These are phyloP conservation scores for Colletotrichum salicis DNA, from an alignment of 2,329 filamentous ascomycete species.

Conservation along the genomic window DNA sequence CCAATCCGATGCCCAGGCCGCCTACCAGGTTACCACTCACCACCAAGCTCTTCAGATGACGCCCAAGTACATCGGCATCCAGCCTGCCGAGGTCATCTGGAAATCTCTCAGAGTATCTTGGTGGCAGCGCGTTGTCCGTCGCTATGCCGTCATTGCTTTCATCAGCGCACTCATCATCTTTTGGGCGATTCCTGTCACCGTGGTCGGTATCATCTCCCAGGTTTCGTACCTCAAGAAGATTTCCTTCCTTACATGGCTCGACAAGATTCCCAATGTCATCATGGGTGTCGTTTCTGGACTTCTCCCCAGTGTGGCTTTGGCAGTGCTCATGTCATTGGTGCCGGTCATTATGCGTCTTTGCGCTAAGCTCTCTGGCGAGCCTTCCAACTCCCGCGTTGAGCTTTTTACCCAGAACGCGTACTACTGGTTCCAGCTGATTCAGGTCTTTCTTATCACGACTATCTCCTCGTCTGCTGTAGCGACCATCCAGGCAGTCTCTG, in stretches of 20 bases:
- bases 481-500: constrained; percentile 70
- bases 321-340: constrained; percentile 86
- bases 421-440: constrained; percentile 89
- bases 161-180: constrained; percentile 85
- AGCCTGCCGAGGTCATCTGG: constrained; percentile 89
- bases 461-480: constrained; percentile 82
- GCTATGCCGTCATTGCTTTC: constrained; percentile 75
- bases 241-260: constrained; percentile 77
- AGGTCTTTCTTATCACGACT: constrained; percentile 91
- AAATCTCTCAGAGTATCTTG: constrained; percentile 82
- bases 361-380: constrained; percentile 83
- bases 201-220: constrained; percentile 89
- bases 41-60: constrained; percentile 89
- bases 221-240: constrained; percentile 75
- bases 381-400: constrained; percentile 82
- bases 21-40: constrained; percentile 87
- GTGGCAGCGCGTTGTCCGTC: constrained; percentile 84
- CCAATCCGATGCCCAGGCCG: constrained; percentile 85
- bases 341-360: constrained; percentile 82
- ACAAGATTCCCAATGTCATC: constrained; percentile 75
- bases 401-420: constrained; percentile 91
- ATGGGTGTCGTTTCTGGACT: constrained; percentile 87
- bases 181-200: constrained; percentile 80
- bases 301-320: constrained; percentile 80
- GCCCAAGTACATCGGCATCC: constrained; percentile 84